Base-by-base conservation (phyloP, 2,329 filamentous ascomycete species). In the Fusarium sp. region DNA sequence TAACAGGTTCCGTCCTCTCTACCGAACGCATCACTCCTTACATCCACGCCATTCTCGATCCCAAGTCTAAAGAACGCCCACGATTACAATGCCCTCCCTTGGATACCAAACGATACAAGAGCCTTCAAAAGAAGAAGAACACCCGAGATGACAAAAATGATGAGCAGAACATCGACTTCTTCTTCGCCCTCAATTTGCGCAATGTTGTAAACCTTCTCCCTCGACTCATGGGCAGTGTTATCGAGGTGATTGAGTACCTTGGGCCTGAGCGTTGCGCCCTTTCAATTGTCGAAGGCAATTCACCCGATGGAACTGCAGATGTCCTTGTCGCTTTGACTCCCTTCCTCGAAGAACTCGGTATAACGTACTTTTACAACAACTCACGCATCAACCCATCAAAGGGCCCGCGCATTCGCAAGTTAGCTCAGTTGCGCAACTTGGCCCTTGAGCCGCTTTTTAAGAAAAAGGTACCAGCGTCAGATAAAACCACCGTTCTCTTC, bases 211-310 rank as follows among this genome's bases (percentile, higher is more conserved):
- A 73, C 4, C 71, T 88, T 2, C 81, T 89, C 10, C 83, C 86
- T 4, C 81, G 83, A 2, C 79, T 89, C 5, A 72, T 89, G 33
- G 83, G 86, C 9, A 85, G 83, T 43, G 78, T 89, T 31, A 69
- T 88, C 42, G 83, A 87, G 69, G 78, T 79, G 1, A 82, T 87
- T 7, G 76, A 74, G 5, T 87, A 85, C 66, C 80, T 89, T 1
- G 86, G 87, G 3, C 82, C 85, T 0, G 66, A 81, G 11, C 78
- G 80, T 59, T 89, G 86, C 71, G 84, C 81, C 0, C 76, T 89
- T 1, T 88, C 86, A 5, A 83, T 89, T 26, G 81, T 89, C 10
- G 87, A 88, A 68, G 86, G 86, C 24, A 80, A 85, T 68, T 88
- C 86, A 0, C 72, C 81, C 20, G 87, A 89, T 66, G 86, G 86